These are phyloP conservation scores for Hymenoscyphus albidus DNA, from an alignment of 2,329 filamentous ascomycete species.

Conservation along the genomic window DNA sequence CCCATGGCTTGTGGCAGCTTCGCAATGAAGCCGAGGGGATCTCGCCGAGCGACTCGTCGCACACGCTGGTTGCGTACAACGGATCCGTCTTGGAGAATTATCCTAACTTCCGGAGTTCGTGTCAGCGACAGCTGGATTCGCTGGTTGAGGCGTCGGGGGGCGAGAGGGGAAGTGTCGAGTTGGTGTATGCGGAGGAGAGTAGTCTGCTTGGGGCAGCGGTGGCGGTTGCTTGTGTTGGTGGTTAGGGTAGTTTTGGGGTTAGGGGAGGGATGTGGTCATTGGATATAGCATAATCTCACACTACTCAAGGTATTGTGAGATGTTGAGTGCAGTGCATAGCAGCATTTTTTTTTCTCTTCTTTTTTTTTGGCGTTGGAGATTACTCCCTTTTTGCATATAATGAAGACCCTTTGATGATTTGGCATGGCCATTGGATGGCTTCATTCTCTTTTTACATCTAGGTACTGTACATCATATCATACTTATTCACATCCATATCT, in stretches of 20 bases:
- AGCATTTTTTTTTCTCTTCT: too few relatives aligned
- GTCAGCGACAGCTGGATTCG: slow-evolving; percentile 60
- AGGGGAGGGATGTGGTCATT: background rate
- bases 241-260: slow-evolving; percentile 7
- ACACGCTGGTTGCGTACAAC: slow-evolving; percentile 69
- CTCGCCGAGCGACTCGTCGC: slow-evolving; percentile 33
- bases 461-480: background rate
- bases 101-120: slow-evolving; percentile 58
- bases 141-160: slow-evolving; percentile 47
- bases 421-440: background rate
- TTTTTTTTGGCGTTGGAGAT: too few relatives aligned
- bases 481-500: background rate
- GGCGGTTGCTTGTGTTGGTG: slow-evolving; percentile 48
- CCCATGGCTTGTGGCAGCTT: slow-evolving; percentile 57
- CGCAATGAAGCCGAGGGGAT: slow-evolving; percentile 46
- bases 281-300: background rate
- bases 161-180: slow-evolving; percentile 46
- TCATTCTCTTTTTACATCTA: background rate
- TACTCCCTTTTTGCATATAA: background rate
- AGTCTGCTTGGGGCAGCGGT: slow-evolving; percentile 73
- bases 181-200: slow-evolving; percentile 69
- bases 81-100: slow-evolving; percentile 78
- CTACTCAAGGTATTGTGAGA: too few relatives aligned
- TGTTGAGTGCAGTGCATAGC: too few relatives aligned
- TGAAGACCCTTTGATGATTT: background rate